Evolutionary conservation across 2,329 filamentous ascomycete species (phyloP).

Genomic region (Pseudocercospora fijiensis): DNA sequence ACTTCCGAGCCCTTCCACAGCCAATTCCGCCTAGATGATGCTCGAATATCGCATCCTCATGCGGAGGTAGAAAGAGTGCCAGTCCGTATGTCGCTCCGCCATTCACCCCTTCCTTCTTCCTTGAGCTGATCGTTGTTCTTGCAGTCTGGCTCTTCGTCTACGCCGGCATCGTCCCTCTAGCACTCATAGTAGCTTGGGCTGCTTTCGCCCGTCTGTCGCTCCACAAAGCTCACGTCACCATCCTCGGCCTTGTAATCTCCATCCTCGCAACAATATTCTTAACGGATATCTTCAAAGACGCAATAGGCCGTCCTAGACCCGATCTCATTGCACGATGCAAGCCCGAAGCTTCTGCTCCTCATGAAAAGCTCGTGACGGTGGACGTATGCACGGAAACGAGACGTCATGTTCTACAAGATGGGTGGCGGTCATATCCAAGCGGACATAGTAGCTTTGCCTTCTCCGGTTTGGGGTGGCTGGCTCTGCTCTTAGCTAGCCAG

Average conservation of each 20-base stretch:
- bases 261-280: conserved; percentile 76
- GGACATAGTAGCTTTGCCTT: conserved; percentile 80
- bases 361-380: conserved; percentile 58
- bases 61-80: conserved; percentile 80
- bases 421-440: conserved; percentile 79
- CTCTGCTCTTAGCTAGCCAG: conserved; percentile 57
- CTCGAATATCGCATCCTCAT: conserved; percentile 81
- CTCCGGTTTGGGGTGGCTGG: conserved; percentile 72
- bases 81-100: conserved; percentile 57
- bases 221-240: conserved; percentile 81
- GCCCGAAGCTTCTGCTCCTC: conserved; percentile 59
- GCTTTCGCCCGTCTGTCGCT: conserved; percentile 59
- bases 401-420: conserved; percentile 71
- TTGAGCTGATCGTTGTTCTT: conserved; percentile 1
- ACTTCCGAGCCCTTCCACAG: conserved; percentile 84
- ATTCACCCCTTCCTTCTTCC: background rate
- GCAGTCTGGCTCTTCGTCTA: conserved; percentile 75
- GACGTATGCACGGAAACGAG: conserved; percentile 71
- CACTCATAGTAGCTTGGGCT: conserved; percentile 66
- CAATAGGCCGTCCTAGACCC: conserved; percentile 77
- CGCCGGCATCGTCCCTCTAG: conserved; percentile 69
- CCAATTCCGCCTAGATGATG: conserved; percentile 87
- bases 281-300: conserved; percentile 88
- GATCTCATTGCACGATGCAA: conserved; percentile 87
- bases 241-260: conserved; percentile 74